Evolutionary conservation across 129 eudicot genomes (phyloP).

Genomic region (Tanacetum coccineum): DNA sequence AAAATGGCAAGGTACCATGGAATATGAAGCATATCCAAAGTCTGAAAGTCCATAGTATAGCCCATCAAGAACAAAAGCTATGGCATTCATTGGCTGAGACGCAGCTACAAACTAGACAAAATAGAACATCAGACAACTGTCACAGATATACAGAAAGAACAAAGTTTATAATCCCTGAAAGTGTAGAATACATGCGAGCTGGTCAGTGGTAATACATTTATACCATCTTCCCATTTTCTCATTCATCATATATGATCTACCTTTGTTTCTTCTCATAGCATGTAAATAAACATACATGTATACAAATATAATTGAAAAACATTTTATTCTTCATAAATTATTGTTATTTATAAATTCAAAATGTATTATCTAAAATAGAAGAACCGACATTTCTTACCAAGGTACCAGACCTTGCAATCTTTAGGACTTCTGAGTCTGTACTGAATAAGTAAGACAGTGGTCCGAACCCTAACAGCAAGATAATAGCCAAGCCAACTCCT

Average conservation of each 20-base stretch:
- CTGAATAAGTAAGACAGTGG: constrained; percentile 57
- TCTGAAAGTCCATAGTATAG: constrained; percentile 95
- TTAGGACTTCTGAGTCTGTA: constrained; percentile 66
- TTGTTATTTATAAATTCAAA: neutral
- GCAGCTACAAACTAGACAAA: constrained; percentile 79
- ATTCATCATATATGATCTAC: no score
- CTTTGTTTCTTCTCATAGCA: no score
- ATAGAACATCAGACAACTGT: neutral
- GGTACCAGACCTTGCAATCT: constrained; percentile 72
- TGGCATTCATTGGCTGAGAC: constrained; percentile 88
- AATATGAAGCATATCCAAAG: constrained; percentile 78
- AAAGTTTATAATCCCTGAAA: neutral
- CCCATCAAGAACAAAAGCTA: constrained; percentile 96
- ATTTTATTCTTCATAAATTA: neutral
- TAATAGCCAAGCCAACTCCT: constrained; percentile 60
- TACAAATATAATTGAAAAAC: no score
- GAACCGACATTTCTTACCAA: constrained; percentile 48
- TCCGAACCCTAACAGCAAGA: constrained; percentile 66
- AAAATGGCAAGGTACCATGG: constrained; percentile 53
- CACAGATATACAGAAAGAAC: neutral
- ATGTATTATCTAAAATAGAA: neutral
- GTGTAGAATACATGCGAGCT: no score
- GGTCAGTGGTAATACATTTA: no score
- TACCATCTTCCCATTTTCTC: no score
- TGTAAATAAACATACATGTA: no score